Base-by-base conservation (phyloP, 2,329 filamentous ascomycete species). In the Epichloe glyceriae region DNA sequence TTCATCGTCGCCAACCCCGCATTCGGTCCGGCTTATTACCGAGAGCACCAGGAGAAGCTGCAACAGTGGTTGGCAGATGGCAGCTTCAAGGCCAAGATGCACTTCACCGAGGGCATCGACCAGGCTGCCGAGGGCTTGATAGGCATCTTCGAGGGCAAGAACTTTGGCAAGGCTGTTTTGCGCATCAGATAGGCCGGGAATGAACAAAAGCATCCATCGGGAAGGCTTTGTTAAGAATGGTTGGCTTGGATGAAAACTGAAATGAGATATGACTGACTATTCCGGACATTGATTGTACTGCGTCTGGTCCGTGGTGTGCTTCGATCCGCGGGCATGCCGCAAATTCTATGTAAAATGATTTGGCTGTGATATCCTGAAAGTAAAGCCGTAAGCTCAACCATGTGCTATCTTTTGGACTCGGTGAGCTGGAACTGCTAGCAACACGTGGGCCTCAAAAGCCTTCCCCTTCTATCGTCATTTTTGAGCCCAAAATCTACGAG, bases 91-190 rank as follows among this genome's bases (percentile, higher is more conserved):
- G 76, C 80, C 47, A 81, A 83, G 68, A 72, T 84, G 54, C 71
- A 76, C 59, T 70, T 86, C 52, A 88, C 83, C 0, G 74, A 83
- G 50, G 87, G 88, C 19, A 89, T 94, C 53, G 88, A 94, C 54
- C 82, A 86, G n/a, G 83, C 83, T 1, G 71, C 80, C 5, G 78
- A 89, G 51, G 88, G 84, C 0, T 74, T 94, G 53, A 67, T 91
- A 12, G 85, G 81, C 12, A 82, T 94, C 72, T 74, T 93, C 50
- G 65, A 78, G 61, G 88, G 88, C 46, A 77, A 85, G 67, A 94
- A 94, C 72, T 86, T 89, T 68, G 88, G 88, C 58, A 95, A 95
- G 78, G 85, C 87, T 15, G 78, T 93, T 20, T 61, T 93, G 51
- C 48, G 51, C 22, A 48, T 52, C 20, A 38, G 44, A 34, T 38